Conservation (phyloP, 2,329 filamentous ascomycete species). For the Aspergillus piperis region DNA sequence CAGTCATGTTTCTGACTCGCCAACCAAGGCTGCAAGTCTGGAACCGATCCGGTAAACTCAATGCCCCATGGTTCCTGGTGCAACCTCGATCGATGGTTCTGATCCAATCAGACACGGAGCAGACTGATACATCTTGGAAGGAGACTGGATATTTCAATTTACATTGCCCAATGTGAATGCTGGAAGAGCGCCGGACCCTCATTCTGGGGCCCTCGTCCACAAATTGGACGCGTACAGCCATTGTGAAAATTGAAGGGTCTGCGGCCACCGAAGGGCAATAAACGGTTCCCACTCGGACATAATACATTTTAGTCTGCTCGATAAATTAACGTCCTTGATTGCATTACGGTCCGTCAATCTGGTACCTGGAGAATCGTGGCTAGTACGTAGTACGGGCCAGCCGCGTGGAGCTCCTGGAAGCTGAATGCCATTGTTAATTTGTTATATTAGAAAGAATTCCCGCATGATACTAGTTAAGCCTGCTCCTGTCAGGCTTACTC, state of each 20-base stretch:
- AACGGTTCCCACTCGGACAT: background rate
- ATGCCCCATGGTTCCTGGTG: conserved; percentile 10
- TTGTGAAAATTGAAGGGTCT: background rate
- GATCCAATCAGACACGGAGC: conserved; percentile 3
- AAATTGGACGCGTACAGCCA: background rate
- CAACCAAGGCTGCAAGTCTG: conserved; percentile 6
- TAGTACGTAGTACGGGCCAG: background rate
- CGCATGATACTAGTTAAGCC: background rate
- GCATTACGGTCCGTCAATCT: conserved; percentile 1
- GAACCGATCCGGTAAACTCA: conserved; percentile 1
- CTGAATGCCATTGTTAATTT: background rate
- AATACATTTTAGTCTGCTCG: background rate
- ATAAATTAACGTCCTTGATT: background rate
- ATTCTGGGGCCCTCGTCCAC: background rate
- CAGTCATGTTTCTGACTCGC: background rate
- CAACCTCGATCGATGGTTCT: background rate
- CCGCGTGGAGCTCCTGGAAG: background rate
- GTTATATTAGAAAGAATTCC: conserved; percentile 4
- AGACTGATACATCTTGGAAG: background rate
- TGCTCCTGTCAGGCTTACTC: background rate
- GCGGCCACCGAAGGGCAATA: background rate
- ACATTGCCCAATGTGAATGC: background rate
- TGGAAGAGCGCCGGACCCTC: background rate
- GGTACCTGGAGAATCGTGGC: conserved; percentile 3
- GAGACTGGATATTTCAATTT: background rate